Conservation (phyloP, 345 rosid species). For the Euclidium syriacum region DNA sequence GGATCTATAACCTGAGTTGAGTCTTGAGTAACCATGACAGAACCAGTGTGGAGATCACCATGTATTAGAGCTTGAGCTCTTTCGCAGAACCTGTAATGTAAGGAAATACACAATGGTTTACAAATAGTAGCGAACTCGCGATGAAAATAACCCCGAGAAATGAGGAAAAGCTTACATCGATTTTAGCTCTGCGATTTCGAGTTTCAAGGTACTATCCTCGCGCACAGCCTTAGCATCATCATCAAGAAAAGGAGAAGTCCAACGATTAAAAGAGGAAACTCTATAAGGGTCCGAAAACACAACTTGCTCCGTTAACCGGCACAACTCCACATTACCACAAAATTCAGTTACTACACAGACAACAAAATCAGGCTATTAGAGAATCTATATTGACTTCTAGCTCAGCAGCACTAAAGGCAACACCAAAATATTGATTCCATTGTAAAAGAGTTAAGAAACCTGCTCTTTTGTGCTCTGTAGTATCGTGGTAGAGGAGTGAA, state of each 20-base stretch:
- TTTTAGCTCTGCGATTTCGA: constrained; percentile 81
- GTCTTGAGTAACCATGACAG: constrained; percentile 79
- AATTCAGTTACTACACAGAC: constrained; percentile 75
- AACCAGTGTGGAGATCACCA: constrained; percentile 96
- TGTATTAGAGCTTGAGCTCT: constrained; percentile 88
- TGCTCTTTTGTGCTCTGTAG: constrained; percentile 73
- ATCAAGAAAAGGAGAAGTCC: constrained; percentile 89
- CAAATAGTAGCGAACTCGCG: not conserved
- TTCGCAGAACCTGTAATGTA: constrained; percentile 82
- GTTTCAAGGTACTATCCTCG: constrained; percentile 63
- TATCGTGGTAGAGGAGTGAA: constrained; percentile 63
- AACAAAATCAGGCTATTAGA: not conserved
- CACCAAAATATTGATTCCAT: not conserved
- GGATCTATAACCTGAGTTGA: constrained; percentile 96
- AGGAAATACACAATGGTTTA: not conserved
- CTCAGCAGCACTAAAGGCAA: not conserved
- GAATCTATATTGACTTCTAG: constrained; percentile 3
- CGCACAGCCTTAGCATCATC: constrained; percentile 74
- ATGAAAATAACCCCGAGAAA: not conserved
- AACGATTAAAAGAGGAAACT: constrained; percentile 61
- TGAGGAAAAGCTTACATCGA: constrained; percentile 47
- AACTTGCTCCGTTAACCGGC: constrained; percentile 92
- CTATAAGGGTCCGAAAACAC: constrained; percentile 93
- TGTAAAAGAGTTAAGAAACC: constrained; percentile 29
- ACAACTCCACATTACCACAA: constrained; percentile 91